phyloP scores from a whole-genome alignment of 2,329 filamentous ascomycete genomes.

The Ascochyta clinopodiicola region DNA sequence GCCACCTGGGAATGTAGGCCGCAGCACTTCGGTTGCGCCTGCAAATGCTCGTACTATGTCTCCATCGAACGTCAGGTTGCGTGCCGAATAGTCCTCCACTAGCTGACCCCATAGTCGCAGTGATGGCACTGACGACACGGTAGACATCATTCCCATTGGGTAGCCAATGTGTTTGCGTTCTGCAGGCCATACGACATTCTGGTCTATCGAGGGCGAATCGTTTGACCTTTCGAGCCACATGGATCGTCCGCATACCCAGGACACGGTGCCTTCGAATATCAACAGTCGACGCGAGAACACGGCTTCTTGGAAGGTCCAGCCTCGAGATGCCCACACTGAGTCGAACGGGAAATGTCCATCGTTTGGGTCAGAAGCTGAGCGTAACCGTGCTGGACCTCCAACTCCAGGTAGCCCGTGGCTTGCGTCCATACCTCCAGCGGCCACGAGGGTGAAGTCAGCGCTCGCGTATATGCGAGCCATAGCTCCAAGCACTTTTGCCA shows the following conservation, averaged over 20 bases:
- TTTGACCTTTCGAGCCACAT: neutral
- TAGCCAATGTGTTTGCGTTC: neutral
- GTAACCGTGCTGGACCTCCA: neutral
- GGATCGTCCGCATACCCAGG: neutral
- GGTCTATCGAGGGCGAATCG: neutral
- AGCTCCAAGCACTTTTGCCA: neutral
- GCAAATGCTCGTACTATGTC: neutral
- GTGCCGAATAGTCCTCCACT: neutral
- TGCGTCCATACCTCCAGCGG: neutral
- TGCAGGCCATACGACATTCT: neutral
- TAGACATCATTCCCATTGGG: conserved; percentile 1
- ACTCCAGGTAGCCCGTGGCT: neutral
- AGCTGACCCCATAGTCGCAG: neutral
- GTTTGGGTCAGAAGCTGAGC: neutral
- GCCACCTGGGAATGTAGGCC: neutral
- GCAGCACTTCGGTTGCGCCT: neutral
- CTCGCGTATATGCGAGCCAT: neutral
- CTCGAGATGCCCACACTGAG: neutral
- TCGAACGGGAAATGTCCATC: neutral
- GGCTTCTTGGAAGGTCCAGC: conserved; percentile 3
- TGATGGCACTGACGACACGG: neutral
- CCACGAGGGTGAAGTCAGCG: neutral
- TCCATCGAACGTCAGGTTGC: neutral
- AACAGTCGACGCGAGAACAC: conserved; percentile 58
- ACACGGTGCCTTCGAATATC: conserved; percentile 54